Conservation (phyloP, 345 rosid species). For the Diplotaxis tenuifolia region DNA sequence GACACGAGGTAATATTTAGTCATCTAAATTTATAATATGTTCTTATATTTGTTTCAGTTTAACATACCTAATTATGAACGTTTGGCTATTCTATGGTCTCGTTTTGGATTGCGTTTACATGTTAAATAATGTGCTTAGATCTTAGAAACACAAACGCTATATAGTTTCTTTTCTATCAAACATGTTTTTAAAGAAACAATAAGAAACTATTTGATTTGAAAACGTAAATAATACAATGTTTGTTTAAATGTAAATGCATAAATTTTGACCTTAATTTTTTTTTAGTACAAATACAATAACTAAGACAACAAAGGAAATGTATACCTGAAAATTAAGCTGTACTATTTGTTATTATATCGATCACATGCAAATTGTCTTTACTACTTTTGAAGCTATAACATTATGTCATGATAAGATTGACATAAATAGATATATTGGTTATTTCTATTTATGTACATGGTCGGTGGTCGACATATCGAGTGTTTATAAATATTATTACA, state of each 20-base stretch:
- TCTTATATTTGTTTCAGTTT: background rate
- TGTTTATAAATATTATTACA: conserved; percentile 6
- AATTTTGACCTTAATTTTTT: background rate
- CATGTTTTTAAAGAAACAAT: background rate
- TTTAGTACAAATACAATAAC: background rate
- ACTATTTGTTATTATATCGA: conserved; percentile 44
- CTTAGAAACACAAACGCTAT: background rate
- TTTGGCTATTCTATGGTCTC: background rate
- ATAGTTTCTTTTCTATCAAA: background rate
- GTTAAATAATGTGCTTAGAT: background rate
- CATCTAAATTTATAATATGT: background rate
- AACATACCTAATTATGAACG: background rate
- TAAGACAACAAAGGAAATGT: conserved; percentile 32
- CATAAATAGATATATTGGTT: conserved; percentile 18
- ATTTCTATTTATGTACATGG: conserved; percentile 24
- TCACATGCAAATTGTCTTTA: conserved; percentile 53
- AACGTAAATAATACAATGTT: background rate
- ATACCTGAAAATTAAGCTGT: conserved; percentile 71
- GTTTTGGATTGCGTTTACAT: background rate
- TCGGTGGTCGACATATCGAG: conserved; percentile 27
- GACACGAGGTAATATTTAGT: conserved; percentile 43
- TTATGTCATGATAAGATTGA: conserved; percentile 18
- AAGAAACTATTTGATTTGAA: background rate
- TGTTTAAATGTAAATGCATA: background rate
- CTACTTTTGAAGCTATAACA: conserved; percentile 16